Base-by-base conservation (phyloP, 1,284 basidiomycete genomes). In the Violaceomyces palustris region DNA sequence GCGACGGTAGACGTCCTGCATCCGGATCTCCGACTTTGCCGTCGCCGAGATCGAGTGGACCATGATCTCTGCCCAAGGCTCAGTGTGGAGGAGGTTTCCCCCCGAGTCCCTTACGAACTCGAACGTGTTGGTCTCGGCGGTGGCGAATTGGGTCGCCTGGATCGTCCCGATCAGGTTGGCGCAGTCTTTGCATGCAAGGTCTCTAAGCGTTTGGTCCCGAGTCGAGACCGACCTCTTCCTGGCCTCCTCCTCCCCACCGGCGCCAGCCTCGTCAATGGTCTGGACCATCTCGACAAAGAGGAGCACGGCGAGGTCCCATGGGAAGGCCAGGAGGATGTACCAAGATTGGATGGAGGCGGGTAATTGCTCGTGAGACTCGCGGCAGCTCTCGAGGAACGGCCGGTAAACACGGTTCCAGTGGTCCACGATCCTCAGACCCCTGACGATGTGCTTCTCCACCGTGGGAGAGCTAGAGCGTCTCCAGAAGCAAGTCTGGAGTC, bases 241-340 rank as follows among this genome's bases (percentile, higher is more conserved):
- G 6, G 39, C 30, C 10, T 35, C 28, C 11, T 32, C 35, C 29
- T 38, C 32, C 21, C 42, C 40, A 37, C 40, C 39, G 7, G 46
- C 24, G 3, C 40, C 46, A 1, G 46, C 46, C 46, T 42, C 39
- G 22, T 49, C 41, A 14, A 43, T 36, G 9, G 46, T 49, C 37
- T 49, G 46, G 12, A 49, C 46, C 46, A 49, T 42, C 23, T 49
- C 46, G 31, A 49, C 46, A 27, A 49, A 49, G 17, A 49, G 41
- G 15, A 49, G 33, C 21, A 43, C 27, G 19, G 46, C 46, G 10
- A 49, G 26, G n/a, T 49, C 42, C 46, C 46, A 49, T 4, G 46
- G 46, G 14, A 42, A 49, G 7, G 46, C 46, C 17, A 49, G 24
- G 28, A 49, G 28, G 17, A 39, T 28, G 30, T 49, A 49, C 46